Evolutionary conservation across 352 stramenopile genomes (phyloP), one percentile per base, ranked within the genome.

Genomic region (Pythium chondricola): DNA sequence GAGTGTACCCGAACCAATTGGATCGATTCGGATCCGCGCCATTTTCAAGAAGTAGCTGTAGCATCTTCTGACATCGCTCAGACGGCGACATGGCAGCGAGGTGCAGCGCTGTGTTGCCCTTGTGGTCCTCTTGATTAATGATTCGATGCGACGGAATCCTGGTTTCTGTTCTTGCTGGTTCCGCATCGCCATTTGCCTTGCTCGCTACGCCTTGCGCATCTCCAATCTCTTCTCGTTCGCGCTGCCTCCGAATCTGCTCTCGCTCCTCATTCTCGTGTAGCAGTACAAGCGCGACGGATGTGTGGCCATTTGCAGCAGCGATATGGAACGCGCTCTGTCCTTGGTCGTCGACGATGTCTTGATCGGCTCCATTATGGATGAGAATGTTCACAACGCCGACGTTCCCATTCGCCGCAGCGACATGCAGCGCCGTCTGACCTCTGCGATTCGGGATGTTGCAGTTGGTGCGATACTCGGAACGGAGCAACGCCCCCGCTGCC

Each of bases 1-100:
- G 64, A 1, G 80, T 90, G 71, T 93, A 93, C 37, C 83, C 83
- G 45, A 93, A 92, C 83, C 83, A 93, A 43, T 93, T 93, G 0
- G 69, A 52, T 40, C 63, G 51, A 48, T 88, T 92, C 9, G 83
- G 75, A 45, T 92, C 74, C 1, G 79, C 74, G 10, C 80, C 80
- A 36, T 90, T 92, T 41, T 93, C 80, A 5, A 93, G 53, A 10
- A 93, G 48, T 13, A 93, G 43, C 47, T 92, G 75, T 17, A 93
- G 29, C 71, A 89, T 89, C 38, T 89, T 87, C 24, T 93, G 75
- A 48, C 81, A 89, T 21, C 79, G 74, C 4, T 88, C 73, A 0
- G 72, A 80, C 6, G 82, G 82, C 1, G 77, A 88, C 76, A 90
- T 93, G n/a, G 76, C 83, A 27, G 83, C 83, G 2, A 90, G 63